These are phyloP conservation scores for Scutellaria galericulata DNA, from an alignment of 257 asterid genomes.

Conservation along the genomic window DNA sequence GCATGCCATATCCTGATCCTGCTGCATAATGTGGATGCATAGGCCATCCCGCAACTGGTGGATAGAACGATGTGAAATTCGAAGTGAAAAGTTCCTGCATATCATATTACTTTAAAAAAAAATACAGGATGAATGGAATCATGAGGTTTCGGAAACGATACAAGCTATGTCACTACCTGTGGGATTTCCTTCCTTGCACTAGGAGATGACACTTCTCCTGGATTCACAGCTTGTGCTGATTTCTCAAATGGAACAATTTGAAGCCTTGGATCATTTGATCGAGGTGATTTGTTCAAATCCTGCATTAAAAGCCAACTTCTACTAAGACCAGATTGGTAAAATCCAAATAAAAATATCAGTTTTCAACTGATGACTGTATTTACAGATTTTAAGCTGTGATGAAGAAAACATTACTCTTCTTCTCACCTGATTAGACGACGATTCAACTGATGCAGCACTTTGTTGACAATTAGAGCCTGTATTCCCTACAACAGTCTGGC, in stretches of 20 bases:
- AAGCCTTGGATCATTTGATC: conserved; percentile 37
- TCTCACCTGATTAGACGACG: conserved; percentile 45
- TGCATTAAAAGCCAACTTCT: conserved; percentile 32
- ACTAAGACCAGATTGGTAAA: conserved; percentile 6
- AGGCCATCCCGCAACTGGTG: conserved; percentile 62
- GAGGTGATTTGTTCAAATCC: conserved; percentile 41
- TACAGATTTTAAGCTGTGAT: background rate
- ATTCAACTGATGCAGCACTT: conserved; percentile 40
- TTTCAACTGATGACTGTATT: too few species aligned
- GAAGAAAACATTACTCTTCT: conserved; percentile 1
- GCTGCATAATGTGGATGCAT: conserved; percentile 50
- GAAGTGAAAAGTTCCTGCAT: conserved; percentile 70
- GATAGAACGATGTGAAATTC: conserved; percentile 46
- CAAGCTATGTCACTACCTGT: conserved; percentile 47
- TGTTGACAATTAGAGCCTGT: conserved; percentile 32
- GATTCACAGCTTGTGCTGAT: conserved; percentile 43
- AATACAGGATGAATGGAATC: background rate
- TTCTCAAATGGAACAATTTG: conserved; percentile 42
- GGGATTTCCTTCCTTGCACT: conserved; percentile 74
- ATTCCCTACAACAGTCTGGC: conserved; percentile 32
- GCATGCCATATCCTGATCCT: conserved; percentile 63
- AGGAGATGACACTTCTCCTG: conserved; percentile 42
- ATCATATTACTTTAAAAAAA: background rate
- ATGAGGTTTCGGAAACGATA: background rate
- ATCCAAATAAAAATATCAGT: too few species aligned